Evolutionary conservation across 257 asterid genomes (phyloP).

Genomic region (Nicotiana otophora): DNA sequence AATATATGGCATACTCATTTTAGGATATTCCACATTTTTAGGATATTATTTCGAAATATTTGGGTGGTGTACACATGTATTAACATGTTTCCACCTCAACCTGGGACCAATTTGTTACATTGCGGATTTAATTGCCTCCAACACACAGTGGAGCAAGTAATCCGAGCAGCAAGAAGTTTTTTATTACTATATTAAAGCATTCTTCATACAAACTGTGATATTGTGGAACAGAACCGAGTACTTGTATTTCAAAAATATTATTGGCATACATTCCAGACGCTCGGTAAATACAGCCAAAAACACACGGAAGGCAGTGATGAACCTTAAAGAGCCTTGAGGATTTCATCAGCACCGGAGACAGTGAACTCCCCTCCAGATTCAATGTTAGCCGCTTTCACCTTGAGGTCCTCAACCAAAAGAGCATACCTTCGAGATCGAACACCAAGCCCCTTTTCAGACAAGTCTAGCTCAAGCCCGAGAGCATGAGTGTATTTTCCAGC

Average conservation of each 20-base stretch:
- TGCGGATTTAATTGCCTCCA: neutral
- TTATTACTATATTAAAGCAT: neutral
- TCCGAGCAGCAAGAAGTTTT: neutral
- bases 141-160: neutral
- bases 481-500: slow-evolving; percentile 65
- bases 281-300: neutral
- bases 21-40: too few species aligned
- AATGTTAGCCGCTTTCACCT: slow-evolving; percentile 65
- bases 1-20: too few species aligned
- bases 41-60: too few species aligned
- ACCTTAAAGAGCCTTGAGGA: slow-evolving; percentile 67
- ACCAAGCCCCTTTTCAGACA: slow-evolving; percentile 81
- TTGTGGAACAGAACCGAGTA: neutral
- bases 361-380: slow-evolving; percentile 94
- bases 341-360: slow-evolving; percentile 81
- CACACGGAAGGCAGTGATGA: neutral
- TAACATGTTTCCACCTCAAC: neutral
- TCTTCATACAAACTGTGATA: neutral
- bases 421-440: slow-evolving; percentile 73
- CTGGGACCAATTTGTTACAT: neutral
- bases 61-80: too few species aligned
- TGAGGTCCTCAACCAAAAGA: slow-evolving; percentile 73
- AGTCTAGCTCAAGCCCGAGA: slow-evolving; percentile 85
- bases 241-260: neutral
- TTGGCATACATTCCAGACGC: neutral